Conservation (phyloP, 2,329 filamentous ascomycete genomes). For the Lomentospora prolificans region DNA sequence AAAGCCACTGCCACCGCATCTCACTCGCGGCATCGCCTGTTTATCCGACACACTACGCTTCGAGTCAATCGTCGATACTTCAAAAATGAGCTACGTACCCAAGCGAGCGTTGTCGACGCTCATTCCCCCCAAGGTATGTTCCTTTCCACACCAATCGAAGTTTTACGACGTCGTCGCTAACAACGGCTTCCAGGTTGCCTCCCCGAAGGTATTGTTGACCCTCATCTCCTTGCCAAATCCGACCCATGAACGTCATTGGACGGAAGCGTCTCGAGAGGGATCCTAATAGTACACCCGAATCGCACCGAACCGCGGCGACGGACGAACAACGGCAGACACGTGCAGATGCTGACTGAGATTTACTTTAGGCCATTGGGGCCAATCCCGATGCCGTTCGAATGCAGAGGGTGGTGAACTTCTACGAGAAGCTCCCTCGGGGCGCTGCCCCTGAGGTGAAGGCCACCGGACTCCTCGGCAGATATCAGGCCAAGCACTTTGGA, state of each 20-base stretch:
- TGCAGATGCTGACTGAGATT: slow-evolving; percentile 3
- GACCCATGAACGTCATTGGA: no score
- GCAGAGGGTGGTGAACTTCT: slow-evolving; percentile 97
- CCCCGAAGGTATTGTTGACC: slow-evolving; percentile 61
- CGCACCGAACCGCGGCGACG: no score
- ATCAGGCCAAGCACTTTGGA: slow-evolving; percentile 89
- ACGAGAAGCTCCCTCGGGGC: slow-evolving; percentile 94
- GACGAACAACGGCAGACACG: no score
- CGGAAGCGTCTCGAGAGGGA: no score
- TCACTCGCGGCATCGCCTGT: not conserved
- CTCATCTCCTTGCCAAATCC: not conserved
- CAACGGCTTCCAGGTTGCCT: slow-evolving; percentile 53
- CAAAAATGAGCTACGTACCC: slow-evolving; percentile 75
- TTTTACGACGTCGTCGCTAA: slow-evolving; percentile 11
- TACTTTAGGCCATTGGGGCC: slow-evolving; percentile 73
- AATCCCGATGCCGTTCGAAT: slow-evolving; percentile 94
- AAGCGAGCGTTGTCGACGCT: slow-evolving; percentile 93
- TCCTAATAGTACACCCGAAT: no score
- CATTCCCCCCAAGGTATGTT: slow-evolving; percentile 90
- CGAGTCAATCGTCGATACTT: not conserved
- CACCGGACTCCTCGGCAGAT: slow-evolving; percentile 75
- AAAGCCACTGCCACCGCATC: slow-evolving; percentile 11
- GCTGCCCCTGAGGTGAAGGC: slow-evolving; percentile 74
- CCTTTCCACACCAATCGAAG: slow-evolving; percentile 11
- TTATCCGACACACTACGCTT: not conserved